Evolutionary conservation across 768 basidiomycete species (phyloP), one percentile per base, ranked within the genome.

Genomic region (Suillus ampliporus): DNA sequence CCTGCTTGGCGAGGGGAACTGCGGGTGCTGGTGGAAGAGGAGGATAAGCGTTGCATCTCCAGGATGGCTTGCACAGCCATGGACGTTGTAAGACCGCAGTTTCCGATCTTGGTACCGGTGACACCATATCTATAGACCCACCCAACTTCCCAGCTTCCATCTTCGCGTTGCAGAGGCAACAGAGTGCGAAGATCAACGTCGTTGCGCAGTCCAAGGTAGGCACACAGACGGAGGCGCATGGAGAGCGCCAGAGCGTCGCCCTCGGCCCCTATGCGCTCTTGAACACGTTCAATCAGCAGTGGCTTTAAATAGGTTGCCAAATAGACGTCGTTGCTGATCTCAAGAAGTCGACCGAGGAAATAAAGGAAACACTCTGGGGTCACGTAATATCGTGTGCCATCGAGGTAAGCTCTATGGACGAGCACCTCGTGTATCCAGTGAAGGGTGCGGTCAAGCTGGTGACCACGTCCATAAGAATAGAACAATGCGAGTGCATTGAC

Each of bases 41-140:
- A 37, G 37, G 17, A 40, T 23, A 56, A 37, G 23, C 23, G 37
- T 40, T 35, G 57, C 26, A 44, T 28, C 53, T 37, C 37, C 53
- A 77, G 72, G 44, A 86, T 77, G 9, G 86, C 86, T 41, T 81
- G 82, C 62, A 86, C 70, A 11, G 85, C 85, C 28, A 86, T 66
- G 1, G 84, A 84, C 26, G 85, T 86, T 3, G 82, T 81, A 26
- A 86, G 72, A 0, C 86, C 85, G 6, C 82, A 79, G 70, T 87
- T 87, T 13, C 84, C 82, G 34, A 87, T 83, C 56, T 72, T 77
- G 56, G 84, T 70, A 1, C 79, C 81, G 0, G 82, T 78, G 1
- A 77, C 76, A 5, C 83, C 84, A 61, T 83, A 85, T 70, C 80
- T 83, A 75, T 85, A 88, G 21, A 87, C 74, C 84, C 84, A 86